Evolutionary conservation across 2,329 filamentous ascomycete genomes (phyloP).

Genomic region (Hymenoscyphus fraxineus): DNA sequence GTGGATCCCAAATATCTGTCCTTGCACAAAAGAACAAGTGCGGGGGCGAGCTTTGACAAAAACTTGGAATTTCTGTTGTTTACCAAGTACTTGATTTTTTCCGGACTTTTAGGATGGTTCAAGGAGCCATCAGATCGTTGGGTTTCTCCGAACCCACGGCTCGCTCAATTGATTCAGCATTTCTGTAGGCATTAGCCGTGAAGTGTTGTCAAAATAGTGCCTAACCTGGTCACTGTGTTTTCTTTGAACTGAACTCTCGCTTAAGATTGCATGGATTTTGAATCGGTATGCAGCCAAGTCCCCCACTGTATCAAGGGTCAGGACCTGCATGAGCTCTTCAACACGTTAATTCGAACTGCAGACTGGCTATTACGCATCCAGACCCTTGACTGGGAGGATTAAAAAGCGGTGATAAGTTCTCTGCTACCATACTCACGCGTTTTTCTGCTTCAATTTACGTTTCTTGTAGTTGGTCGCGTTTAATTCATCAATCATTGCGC

Average conservation of each 20-base stretch:
- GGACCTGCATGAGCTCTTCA: conserved; percentile 6
- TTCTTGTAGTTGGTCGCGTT: neutral
- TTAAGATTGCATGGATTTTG: conserved; percentile 1
- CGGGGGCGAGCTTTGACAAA: neutral
- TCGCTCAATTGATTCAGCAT: neutral
- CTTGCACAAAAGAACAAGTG: neutral
- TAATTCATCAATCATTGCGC: neutral
- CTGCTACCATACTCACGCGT: neutral
- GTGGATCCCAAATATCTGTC: neutral
- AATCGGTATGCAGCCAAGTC: conserved; percentile 1
- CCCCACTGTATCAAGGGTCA: conserved; percentile 8
- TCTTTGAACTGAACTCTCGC: neutral
- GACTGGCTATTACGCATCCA: neutral
- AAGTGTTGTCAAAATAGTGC: neutral
- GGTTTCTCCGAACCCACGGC: neutral
- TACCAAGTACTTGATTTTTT: neutral
- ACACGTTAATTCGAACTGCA: conserved; percentile 5
- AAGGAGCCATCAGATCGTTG: neutral
- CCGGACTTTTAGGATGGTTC: neutral
- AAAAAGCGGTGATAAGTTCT: neutral
- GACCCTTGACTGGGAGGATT: neutral
- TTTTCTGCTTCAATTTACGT: neutral
- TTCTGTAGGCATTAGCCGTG: neutral
- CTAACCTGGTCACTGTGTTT: neutral
- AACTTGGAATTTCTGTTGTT: neutral